Percentiles rank a stretch among this genome's conserved stretches.
These are phyloP conservation scores for Corynascus novoguineensis DNA, from an alignment of 495 filamentous ascomycete species.

Conservation along the genomic window DNA sequence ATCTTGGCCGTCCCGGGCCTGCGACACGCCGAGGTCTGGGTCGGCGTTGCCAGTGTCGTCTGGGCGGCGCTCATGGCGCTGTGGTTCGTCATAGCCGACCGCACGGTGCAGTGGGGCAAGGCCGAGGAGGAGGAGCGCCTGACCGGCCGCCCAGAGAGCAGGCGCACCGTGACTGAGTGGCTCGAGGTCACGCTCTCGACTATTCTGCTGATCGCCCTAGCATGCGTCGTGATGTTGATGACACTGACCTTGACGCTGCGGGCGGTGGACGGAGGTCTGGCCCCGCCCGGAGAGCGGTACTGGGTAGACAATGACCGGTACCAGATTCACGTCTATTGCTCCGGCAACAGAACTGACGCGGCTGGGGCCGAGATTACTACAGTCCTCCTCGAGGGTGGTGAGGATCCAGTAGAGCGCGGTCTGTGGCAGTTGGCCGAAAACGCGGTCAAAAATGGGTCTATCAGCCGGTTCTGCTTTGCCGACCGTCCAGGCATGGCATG, in stretches of 20 bases:
- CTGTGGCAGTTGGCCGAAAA: conserved; percentile 66
- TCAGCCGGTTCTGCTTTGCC: conserved; percentile 88
- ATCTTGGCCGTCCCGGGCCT: conserved; percentile 66
- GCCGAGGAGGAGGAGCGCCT: conserved; percentile 84
- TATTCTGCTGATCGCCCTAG: conserved; percentile 60
- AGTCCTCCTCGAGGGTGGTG: conserved; percentile 76
- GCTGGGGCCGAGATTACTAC: conserved; percentile 55
- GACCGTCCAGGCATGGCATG: conserved; percentile 86
- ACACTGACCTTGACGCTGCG: conserved; percentile 74
- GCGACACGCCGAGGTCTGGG: conserved; percentile 81
- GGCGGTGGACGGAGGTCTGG: conserved; percentile 65
- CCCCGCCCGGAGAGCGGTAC: conserved; percentile 64
- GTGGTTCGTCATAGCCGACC: conserved; percentile 40
- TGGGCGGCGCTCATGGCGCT: conserved; percentile 53
- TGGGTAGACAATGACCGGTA: conserved; percentile 78
- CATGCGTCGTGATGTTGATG: conserved; percentile 61
- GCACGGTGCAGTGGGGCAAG: conserved; percentile 87
- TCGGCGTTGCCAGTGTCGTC: conserved; percentile 75
- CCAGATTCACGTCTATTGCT: conserved; percentile 76
- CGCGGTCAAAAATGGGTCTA: conserved; percentile 64
- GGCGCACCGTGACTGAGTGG: conserved; percentile 79
- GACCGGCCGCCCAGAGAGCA: conserved; percentile 82
- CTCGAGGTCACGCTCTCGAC: conserved; percentile 70
- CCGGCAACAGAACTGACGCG: conserved; percentile 56
- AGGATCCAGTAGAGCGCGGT: conserved; percentile 67